These are phyloP conservation scores for Xylaria bambusicola DNA, from an alignment of 495 filamentous ascomycete genomes.

Conservation along the genomic window DNA sequence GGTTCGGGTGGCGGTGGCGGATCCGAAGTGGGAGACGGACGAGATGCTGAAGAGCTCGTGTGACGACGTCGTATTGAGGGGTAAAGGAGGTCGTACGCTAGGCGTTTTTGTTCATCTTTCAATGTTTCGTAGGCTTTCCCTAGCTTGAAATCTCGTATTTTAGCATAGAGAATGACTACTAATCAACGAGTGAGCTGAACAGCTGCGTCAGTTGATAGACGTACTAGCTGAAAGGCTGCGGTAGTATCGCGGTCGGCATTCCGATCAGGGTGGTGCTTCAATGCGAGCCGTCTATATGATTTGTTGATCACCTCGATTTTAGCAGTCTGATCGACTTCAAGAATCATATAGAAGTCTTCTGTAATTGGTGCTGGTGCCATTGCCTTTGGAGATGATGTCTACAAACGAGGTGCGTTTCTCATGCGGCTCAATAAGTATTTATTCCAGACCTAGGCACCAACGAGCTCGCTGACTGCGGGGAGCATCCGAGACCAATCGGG, in stretches of 20 bases:
- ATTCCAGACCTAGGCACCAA: too few relatives aligned
- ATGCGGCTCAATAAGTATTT: too few relatives aligned
- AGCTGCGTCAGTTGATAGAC: slow-evolving; percentile 20
- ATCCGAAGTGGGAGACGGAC: slow-evolving; percentile 24
- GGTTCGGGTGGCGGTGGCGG: slow-evolving; percentile 25
- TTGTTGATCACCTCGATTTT: slow-evolving; percentile 28
- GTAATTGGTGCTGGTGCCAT: slow-evolving; percentile 34
- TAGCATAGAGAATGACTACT: slow-evolving; percentile 1
- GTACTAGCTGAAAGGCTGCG: slow-evolving; percentile 37
- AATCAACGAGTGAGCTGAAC: slow-evolving; percentile 1
- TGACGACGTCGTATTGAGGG: slow-evolving; percentile 28
- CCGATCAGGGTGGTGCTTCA: slow-evolving; percentile 37
- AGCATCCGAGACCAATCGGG: too few relatives aligned
- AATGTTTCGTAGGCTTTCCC: slow-evolving; percentile 37
- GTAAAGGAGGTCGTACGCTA: slow-evolving; percentile 36
- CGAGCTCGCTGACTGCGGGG: too few relatives aligned
- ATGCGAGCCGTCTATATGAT: slow-evolving; percentile 34
- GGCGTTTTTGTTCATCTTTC: slow-evolving; percentile 34
- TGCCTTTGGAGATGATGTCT: slow-evolving; percentile 14
- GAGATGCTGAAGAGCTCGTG: slow-evolving; percentile 26
- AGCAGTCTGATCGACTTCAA: slow-evolving; percentile 34
- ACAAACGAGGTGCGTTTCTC: not conserved
- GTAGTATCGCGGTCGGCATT: slow-evolving; percentile 34
- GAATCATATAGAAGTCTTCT: slow-evolving; percentile 38
- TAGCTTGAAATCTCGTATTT: slow-evolving; percentile 28